Base-by-base conservation (phyloP, 1,139 yeast genomes). In the Scheffersomyces insectosa region DNA sequence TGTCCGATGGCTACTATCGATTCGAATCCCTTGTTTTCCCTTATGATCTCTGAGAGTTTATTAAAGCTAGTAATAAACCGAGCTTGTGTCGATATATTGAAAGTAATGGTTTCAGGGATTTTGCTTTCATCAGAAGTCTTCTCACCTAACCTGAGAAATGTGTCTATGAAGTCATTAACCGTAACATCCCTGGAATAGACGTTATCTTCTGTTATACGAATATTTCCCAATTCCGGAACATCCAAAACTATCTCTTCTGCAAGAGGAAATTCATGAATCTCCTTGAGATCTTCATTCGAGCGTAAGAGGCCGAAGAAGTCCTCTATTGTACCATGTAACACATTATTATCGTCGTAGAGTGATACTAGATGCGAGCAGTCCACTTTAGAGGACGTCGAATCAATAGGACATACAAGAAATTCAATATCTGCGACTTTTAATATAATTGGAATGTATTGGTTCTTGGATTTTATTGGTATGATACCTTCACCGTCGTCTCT, bases 191-290 rank as follows among this genome's bases (percentile, higher is more conserved):
- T 44, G 10, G 72, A 56, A 47, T 67, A 66, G 1, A 67, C 50
- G 43, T 67, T 69, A 52, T 76, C 79, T 45, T 77, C 80, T 4
- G 70, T 57, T 10, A 77, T 59, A 4, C 51, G 46, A 20, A 74
- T 51, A 23, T 56, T 52, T 10, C 53, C 56, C 35, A 76, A 51
- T 49, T 70, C 72, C 0, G 67, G 66, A 13, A 74, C 54, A 8
- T 50, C 53, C 16, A 76, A 47, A 2, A 58, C 58, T 40, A 70
- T 54, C 45, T 70, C 79, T 35, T 66, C 64, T 10, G 59, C 56
- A 4, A 54, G 53, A 6, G 57, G 49, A 35, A 68, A 63, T 15
- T 53, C 49, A 28, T 56, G 60, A 7, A 63, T 51, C 23, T 63
- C 69, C 20, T 38, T 43, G 36, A 67, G 52, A 45, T 61, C 68